These are phyloP conservation scores for Blastobotrys elegans DNA, from an alignment of 1,139 yeast species.

Conservation along the genomic window DNA sequence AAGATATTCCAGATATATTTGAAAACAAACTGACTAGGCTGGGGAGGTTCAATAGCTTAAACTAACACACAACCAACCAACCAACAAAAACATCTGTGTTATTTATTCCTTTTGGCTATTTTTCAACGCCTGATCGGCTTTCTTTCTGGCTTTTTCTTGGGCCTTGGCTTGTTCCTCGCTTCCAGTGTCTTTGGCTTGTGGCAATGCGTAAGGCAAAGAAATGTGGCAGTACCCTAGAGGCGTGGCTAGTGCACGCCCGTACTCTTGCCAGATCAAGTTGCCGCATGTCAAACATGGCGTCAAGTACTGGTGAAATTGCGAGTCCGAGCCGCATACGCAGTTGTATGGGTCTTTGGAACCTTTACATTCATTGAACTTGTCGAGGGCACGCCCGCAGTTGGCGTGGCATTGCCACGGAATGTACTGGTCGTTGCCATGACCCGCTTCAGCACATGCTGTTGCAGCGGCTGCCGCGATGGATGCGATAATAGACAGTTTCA, in stretches of 20 bases:
- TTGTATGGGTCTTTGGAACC: not conserved
- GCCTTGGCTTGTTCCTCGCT: not conserved
- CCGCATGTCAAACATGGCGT: conserved; percentile 5
- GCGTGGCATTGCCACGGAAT: conserved; percentile 14
- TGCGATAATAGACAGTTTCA: too few relatives aligned
- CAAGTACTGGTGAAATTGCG: not conserved
- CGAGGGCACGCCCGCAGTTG: conserved; percentile 13
- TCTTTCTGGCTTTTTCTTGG: not conserved
- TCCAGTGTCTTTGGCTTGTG: not conserved
- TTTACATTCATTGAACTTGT: conserved; percentile 7
- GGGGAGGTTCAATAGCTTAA: conserved; percentile 4
- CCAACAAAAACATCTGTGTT: not conserved
- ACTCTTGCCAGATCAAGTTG: conserved; percentile 3
- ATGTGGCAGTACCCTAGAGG: conserved; percentile 5
- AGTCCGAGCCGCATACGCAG: conserved; percentile 2
- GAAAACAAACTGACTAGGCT: conserved; percentile 7
- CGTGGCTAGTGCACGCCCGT: conserved; percentile 1
- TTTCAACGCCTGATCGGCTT: not conserved
- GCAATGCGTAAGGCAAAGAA: conserved; percentile 6
- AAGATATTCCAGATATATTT: conserved; percentile 41
- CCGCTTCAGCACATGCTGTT: too few relatives aligned
- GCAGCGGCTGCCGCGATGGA: not conserved
- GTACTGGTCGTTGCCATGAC: not conserved
- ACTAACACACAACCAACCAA: not conserved
- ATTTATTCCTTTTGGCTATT: not conserved